Conservation (phyloP, 2,329 filamentous ascomycete genomes). For the Hymenoscyphus scutula region DNA sequence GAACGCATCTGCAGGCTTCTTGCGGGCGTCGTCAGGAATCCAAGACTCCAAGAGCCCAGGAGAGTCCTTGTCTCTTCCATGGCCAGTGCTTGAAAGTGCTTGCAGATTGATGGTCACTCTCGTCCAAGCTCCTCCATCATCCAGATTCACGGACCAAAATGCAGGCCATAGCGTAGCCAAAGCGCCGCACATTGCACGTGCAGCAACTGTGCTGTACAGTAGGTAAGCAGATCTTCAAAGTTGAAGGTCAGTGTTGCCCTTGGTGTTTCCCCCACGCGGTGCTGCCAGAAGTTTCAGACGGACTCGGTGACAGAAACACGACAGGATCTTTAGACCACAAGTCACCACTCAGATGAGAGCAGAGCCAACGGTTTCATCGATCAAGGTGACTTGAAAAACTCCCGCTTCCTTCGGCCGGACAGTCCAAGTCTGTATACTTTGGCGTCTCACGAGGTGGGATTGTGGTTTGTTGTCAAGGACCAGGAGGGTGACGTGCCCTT, state of each 20-base stretch:
- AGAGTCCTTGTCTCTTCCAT: neutral
- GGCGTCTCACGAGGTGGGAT: slow-evolving; percentile 13
- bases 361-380: neutral
- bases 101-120: neutral
- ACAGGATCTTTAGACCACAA: neutral
- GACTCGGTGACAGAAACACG: slow-evolving; percentile 5
- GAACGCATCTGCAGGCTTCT: slow-evolving; percentile 18
- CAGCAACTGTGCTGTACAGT: neutral
- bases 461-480: slow-evolving; percentile 16
- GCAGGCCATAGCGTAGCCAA: neutral
- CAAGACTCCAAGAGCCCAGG: slow-evolving; percentile 5
- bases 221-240: slow-evolving; percentile 6
- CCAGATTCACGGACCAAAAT: slow-evolving; percentile 1
- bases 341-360: slow-evolving; percentile 1
- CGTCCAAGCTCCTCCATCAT: slow-evolving; percentile 8
- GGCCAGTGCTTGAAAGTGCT: slow-evolving; percentile 7
- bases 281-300: slow-evolving; percentile 16
- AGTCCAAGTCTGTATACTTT: slow-evolving; percentile 3
- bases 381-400: neutral
- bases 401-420: slow-evolving; percentile 1
- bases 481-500: slow-evolving; percentile 10
- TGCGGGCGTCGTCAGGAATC: neutral
- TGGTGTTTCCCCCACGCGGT: slow-evolving; percentile 11
- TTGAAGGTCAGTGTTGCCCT: slow-evolving; percentile 10
- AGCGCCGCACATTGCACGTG: slow-evolving; percentile 5